Evolutionary conservation across 495 filamentous ascomycete species (phyloP), one percentile per base, ranked within the genome.

Genomic region (Talaromyces liani): DNA sequence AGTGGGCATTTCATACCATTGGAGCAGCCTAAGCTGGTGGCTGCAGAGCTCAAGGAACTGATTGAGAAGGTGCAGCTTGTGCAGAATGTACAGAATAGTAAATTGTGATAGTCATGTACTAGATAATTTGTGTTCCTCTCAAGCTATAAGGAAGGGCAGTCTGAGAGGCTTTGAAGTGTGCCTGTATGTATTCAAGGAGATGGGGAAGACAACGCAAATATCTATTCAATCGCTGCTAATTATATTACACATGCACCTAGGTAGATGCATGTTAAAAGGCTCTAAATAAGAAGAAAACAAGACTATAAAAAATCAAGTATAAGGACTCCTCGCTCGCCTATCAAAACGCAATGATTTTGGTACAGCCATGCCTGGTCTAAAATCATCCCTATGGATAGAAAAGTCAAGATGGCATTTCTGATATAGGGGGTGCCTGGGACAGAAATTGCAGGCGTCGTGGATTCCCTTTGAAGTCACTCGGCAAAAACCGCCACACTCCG

Each of bases 1-100:
- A 54, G 49, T 54, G 49, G 49, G n/a, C 49, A 54, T 54, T 54
- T 54, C 49, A 54, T 54, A 54, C 49, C 49, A 5, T 54, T 54
- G 49, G 49, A 54, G 14, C 49, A 54, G 20, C 49, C 49, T 25
- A 54, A 25, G 20, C 22, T 25, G 49, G 49, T 54, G 49, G 49
- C 20, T 54, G 18, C 20, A 24, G 49, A 54, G 49, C n/a, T 54
- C 49, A 54, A 25, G 6, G 18, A 54, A 2, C 49, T 54, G 9
- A 12, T 54, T 6, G 5, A 54, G 49, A 54, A 54, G 49, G 22
- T 54, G 49, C 49, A 54, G 49, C 18, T 54, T 54, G 16, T 54
- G 20, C 49, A 54, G 4, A 54, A 54, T 22, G 20, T 54, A 54
- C 49, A 54, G 49, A 54, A 54, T 54, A 25, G 49, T 14, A 54